Evolutionary conservation across 768 basidiomycete species (phyloP).

Genomic region (Leucogyrophana mollusca): DNA sequence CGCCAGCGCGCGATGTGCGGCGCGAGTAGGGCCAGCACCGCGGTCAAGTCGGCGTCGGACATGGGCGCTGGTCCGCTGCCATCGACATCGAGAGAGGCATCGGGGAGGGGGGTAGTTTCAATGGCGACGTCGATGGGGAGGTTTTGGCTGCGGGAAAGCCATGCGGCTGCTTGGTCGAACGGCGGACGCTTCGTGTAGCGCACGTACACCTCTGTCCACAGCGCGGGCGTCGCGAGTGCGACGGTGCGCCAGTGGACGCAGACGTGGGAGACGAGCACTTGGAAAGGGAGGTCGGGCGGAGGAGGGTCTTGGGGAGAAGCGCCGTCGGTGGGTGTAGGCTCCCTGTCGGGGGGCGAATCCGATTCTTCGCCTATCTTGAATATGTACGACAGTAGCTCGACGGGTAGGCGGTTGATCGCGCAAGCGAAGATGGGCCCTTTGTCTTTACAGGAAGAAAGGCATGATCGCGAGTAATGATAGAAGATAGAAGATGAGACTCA

Average conservation of each 20-base stretch:
- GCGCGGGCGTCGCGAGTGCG: slow-evolving; percentile 49
- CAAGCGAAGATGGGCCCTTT: slow-evolving; percentile 35
- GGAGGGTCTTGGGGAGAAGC: slow-evolving; percentile 1
- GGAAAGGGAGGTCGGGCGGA: slow-evolving; percentile 22
- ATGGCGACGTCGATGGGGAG: slow-evolving; percentile 55
- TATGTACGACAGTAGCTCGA: slow-evolving; percentile 55
- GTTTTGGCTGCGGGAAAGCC: slow-evolving; percentile 53
- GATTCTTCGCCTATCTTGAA: slow-evolving; percentile 48
- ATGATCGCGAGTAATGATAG: slow-evolving; percentile 38
- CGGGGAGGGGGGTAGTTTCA: slow-evolving; percentile 31
- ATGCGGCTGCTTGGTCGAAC: slow-evolving; percentile 41
- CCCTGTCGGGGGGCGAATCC: slow-evolving; percentile 7
- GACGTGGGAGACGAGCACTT: slow-evolving; percentile 59
- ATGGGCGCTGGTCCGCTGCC: slow-evolving; percentile 13
- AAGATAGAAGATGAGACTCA: too few species aligned
- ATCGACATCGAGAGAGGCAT: slow-evolving; percentile 27
- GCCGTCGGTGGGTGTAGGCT: slow-evolving; percentile 4
- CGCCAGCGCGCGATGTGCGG: slow-evolving; percentile 59
- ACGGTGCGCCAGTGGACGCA: slow-evolving; percentile 58
- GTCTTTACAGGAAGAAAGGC: slow-evolving; percentile 50
- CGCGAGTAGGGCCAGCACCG: slow-evolving; percentile 35
- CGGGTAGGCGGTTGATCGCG: slow-evolving; percentile 52
- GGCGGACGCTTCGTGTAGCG: slow-evolving; percentile 30
- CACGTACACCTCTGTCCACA: slow-evolving; percentile 52
- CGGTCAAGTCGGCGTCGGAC: slow-evolving; percentile 17